Percentiles rank a stretch among this genome's conserved stretches.
phyloP scores from a whole-genome alignment of 257 asterid species.

The Mitragyna speciosa region DNA sequence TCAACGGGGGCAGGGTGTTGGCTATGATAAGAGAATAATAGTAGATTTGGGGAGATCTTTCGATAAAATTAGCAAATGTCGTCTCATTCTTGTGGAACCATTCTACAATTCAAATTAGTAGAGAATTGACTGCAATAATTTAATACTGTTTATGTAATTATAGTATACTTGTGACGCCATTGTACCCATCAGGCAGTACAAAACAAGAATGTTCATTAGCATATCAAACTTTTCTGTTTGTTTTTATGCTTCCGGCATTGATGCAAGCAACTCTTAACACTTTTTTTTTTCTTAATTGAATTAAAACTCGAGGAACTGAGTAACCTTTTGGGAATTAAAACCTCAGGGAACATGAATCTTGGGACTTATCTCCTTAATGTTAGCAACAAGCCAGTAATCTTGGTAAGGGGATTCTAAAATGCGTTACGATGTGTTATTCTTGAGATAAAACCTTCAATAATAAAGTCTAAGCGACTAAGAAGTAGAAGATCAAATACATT shows the following conservation, averaged over 20 bases:
- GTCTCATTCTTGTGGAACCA: neutral
- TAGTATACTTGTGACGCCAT: neutral
- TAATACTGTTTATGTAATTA: neutral
- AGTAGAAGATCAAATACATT: no score
- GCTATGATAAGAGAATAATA: neutral
- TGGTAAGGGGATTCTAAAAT: no score
- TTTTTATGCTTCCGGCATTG: slow-evolving; percentile 7
- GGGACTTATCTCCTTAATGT: slow-evolving; percentile 8
- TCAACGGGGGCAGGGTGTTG: no score
- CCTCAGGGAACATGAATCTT: slow-evolving; percentile 15
- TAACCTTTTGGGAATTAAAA: neutral
- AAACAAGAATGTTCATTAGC: neutral
- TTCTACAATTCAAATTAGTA: neutral
- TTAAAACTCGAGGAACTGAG: neutral
- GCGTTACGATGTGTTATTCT: no score
- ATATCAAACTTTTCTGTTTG: neutral
- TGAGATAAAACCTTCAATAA: no score
- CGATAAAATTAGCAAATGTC: no score
- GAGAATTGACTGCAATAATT: no score
- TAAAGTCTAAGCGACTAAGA: no score
- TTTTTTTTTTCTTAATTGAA: neutral
- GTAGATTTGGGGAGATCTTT: neutral
- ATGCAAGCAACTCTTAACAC: neutral
- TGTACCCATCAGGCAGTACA: neutral
- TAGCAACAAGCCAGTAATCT: slow-evolving; percentile 4